phyloP scores from a whole-genome alignment of 176 grass and related monocot genomes.

The sorghum (Sorghum bicolor) region DNA sequence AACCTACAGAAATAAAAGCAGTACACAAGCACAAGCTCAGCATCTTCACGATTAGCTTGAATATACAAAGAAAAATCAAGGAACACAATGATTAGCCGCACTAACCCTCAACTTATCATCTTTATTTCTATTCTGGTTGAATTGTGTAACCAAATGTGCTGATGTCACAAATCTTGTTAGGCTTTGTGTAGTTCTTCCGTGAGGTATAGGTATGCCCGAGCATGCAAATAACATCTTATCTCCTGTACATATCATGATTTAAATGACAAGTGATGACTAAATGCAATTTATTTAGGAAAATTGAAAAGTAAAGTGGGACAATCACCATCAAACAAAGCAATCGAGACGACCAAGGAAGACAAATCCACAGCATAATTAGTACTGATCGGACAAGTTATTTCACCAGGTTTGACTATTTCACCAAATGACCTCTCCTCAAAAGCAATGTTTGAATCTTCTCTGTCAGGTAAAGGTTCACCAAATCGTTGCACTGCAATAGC shows the following conservation, averaged over 20 bases:
- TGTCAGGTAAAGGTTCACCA: background rate
- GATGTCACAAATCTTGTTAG: slow-evolving; percentile 36
- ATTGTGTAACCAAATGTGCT: background rate
- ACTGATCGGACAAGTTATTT: background rate
- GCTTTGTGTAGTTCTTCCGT: background rate
- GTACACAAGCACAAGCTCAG: background rate
- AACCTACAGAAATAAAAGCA: slow-evolving; percentile 13
- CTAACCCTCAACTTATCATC: slow-evolving; percentile 23
- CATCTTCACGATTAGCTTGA: background rate
- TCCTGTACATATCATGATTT: slow-evolving; percentile 20
- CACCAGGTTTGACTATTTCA: background rate
- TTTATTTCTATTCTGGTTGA: background rate
- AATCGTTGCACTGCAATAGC: background rate
- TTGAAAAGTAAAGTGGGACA: background rate
- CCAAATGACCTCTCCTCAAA: slow-evolving; percentile 15
- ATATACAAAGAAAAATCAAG: background rate
- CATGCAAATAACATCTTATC: slow-evolving; percentile 22
- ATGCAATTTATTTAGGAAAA: background rate
- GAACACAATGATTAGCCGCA: background rate
- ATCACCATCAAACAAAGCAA: slow-evolving; percentile 19
- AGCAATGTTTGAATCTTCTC: background rate
- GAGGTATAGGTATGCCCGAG: slow-evolving; percentile 13
- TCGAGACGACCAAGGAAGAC: background rate
- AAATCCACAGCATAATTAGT: background rate
- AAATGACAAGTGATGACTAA: background rate